Evolutionary conservation across 306 rosid species (phyloP).

Genomic region (Cucumis hystrix): DNA sequence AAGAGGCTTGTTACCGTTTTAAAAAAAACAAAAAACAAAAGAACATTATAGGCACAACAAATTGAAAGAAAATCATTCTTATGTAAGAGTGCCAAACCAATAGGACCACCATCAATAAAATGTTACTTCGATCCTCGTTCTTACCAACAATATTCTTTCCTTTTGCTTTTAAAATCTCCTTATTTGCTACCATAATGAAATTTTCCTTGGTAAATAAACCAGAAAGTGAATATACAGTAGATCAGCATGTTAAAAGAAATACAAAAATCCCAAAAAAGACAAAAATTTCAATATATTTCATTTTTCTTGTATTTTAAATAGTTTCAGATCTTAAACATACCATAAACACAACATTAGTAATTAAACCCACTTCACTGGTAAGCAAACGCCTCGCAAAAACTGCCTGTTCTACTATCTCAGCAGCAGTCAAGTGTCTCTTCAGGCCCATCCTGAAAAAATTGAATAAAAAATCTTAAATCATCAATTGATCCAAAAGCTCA

Average conservation of each 20-base stretch:
- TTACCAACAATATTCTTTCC: too few species aligned
- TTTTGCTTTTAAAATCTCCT: too few species aligned
- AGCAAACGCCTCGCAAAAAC: constrained; percentile 67
- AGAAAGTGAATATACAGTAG: not conserved
- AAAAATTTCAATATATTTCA: not conserved
- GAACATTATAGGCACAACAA: not conserved
- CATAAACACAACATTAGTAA: constrained; percentile 89
- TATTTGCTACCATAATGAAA: not conserved
- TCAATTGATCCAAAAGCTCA: too few species aligned
- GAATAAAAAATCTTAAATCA: not conserved
- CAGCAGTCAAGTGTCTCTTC: constrained; percentile 68
- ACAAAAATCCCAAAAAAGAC: not conserved
- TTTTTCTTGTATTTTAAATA: not conserved
- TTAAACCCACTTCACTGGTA: constrained; percentile 68
- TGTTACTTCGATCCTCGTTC: not conserved
- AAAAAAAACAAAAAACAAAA: too few species aligned
- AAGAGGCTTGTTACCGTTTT: too few species aligned
- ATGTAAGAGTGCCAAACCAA: not conserved
- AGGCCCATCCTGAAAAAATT: constrained; percentile 79
- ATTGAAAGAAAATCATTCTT: not conserved
- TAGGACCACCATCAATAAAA: not conserved
- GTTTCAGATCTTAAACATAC: constrained; percentile 23
- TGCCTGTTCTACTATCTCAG: constrained; percentile 91
- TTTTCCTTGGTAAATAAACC: not conserved
- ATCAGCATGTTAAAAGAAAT: not conserved